Percentiles rank a stretch among this genome's conserved stretches.
phyloP scores from a whole-genome alignment of 2,329 filamentous ascomycete genomes.

The Aspergillus ruber region DNA sequence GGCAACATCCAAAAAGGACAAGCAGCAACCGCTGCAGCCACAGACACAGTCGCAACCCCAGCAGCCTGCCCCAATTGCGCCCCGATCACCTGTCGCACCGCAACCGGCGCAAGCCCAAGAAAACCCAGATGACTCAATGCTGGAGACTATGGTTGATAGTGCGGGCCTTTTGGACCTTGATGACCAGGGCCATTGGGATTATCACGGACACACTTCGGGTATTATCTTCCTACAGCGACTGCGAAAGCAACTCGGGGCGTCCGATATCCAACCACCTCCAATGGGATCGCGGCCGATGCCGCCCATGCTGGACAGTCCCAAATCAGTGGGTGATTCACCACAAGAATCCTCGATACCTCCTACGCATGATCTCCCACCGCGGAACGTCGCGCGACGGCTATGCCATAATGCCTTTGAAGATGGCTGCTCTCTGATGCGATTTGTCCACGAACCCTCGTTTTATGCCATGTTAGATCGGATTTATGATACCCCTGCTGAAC shows the following conservation, averaged over 20 bases:
- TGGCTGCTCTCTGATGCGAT: conserved; percentile 58
- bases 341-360: conserved; percentile 49
- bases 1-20: conserved; percentile 39
- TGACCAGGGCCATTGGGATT: conserved; percentile 88
- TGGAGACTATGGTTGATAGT: conserved; percentile 92
- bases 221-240: conserved; percentile 81
- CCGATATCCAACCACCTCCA: conserved; percentile 52
- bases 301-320: conserved; percentile 64
- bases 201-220: conserved; percentile 87
- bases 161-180: conserved; percentile 87
- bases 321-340: conserved; percentile 58
- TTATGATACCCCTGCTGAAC: conserved; percentile 62
- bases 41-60: conserved; percentile 9
- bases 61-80: conserved; percentile 6
- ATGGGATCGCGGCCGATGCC: conserved; percentile 45
- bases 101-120: not conserved
- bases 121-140: conserved; percentile 57
- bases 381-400: conserved; percentile 50
- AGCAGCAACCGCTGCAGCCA: conserved; percentile 9
- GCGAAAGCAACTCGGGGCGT: conserved; percentile 74
- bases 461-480: conserved; percentile 69
- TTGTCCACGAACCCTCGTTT: conserved; percentile 77
- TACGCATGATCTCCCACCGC: conserved; percentile 63
- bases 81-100: not conserved
- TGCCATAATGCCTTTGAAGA: conserved; percentile 58